A percentile compares a stretch with the other conserved stretches of the same genome.
These are phyloP conservation scores for Fusarium lyarnte DNA, from an alignment of 2,329 filamentous ascomycete species.

Conservation along the genomic window DNA sequence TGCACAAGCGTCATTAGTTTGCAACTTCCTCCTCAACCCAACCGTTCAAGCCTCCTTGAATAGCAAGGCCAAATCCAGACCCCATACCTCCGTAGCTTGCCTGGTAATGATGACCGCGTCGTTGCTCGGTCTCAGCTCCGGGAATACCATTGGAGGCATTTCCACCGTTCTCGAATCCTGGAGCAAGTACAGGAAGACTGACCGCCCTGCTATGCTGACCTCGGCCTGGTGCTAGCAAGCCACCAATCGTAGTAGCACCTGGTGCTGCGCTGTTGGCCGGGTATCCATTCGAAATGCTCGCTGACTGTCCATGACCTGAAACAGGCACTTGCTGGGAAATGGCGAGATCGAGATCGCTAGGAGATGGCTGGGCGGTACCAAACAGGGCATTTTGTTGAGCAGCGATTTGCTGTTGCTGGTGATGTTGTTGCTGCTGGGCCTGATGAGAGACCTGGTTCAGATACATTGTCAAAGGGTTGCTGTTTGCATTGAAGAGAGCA, in stretches of 20 bases:
- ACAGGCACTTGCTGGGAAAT: constrained; percentile 69
- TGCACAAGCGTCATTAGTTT: constrained; percentile 55
- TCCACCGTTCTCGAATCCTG: constrained; percentile 69
- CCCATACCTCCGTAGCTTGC: constrained; percentile 69
- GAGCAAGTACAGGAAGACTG: constrained; percentile 79
- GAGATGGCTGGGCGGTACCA: constrained; percentile 72
- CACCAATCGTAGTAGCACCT: constrained; percentile 76
- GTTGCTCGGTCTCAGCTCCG: constrained; percentile 59
- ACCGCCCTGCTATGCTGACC: constrained; percentile 82
- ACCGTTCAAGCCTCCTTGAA: constrained; percentile 71
- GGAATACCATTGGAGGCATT: constrained; percentile 61
- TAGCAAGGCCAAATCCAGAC: constrained; percentile 68
- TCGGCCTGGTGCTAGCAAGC: constrained; percentile 77
- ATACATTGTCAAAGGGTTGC: constrained; percentile 94
- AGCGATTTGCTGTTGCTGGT: constrained; percentile 75
- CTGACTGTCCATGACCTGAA: constrained; percentile 71
- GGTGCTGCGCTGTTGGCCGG: constrained; percentile 61
- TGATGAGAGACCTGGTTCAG: constrained; percentile 83
- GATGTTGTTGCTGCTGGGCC: constrained; percentile 77
- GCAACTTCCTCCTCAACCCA: constrained; percentile 75
- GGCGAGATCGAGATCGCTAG: constrained; percentile 66
- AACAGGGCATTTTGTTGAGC: constrained; percentile 86
- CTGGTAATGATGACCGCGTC: constrained; percentile 74
- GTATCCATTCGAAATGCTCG: constrained; percentile 73
- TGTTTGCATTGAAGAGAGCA: constrained; percentile 80